Percentiles rank a stretch among this genome's conserved stretches.
phyloP scores from a whole-genome alignment of 495 filamentous ascomycete genomes.

The Podospora didyma region DNA sequence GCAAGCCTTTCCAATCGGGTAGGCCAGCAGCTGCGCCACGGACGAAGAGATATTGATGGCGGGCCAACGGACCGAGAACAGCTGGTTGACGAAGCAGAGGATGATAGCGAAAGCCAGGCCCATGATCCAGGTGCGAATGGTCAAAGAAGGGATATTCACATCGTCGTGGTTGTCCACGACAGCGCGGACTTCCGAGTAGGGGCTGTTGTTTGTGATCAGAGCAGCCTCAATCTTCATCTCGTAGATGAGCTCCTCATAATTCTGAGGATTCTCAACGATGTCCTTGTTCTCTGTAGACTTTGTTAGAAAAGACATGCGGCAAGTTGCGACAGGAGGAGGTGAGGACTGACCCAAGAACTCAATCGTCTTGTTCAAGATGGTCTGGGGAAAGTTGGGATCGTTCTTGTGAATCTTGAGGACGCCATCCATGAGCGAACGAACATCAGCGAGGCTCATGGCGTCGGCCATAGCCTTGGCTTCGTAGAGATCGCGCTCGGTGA shows the following conservation, averaged over 20 bases:
- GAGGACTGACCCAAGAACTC: constrained; percentile 27
- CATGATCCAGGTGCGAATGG: constrained; percentile 34
- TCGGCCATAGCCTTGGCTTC: constrained; percentile 24
- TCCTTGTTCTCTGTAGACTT: constrained; percentile 15
- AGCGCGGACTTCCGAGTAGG: constrained; percentile 45
- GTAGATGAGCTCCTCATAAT: constrained; percentile 28
- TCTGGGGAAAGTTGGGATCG: constrained; percentile 36
- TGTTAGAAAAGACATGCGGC: neutral
- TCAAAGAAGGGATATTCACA: constrained; percentile 25
- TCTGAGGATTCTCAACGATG: constrained; percentile 24
- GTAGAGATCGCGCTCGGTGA: constrained; percentile 22
- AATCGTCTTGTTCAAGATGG: constrained; percentile 26
- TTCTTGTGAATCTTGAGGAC: constrained; percentile 31
- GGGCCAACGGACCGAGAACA: constrained; percentile 36
- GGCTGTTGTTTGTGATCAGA: constrained; percentile 38
- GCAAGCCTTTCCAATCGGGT: constrained; percentile 31
- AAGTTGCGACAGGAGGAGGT: neutral
- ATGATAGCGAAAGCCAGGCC: constrained; percentile 29
- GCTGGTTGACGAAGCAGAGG: constrained; percentile 33
- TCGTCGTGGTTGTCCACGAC: constrained; percentile 44
- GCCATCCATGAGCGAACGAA: constrained; percentile 23
- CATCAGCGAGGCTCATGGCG: constrained; percentile 22
- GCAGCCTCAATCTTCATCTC: constrained; percentile 42
- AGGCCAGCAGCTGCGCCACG: constrained; percentile 35
- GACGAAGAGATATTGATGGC: constrained; percentile 27